Evolutionary conservation across 805 yeast species (phyloP), one percentile per base, ranked within the genome.

Genomic region (Yarrowia bubula): DNA sequence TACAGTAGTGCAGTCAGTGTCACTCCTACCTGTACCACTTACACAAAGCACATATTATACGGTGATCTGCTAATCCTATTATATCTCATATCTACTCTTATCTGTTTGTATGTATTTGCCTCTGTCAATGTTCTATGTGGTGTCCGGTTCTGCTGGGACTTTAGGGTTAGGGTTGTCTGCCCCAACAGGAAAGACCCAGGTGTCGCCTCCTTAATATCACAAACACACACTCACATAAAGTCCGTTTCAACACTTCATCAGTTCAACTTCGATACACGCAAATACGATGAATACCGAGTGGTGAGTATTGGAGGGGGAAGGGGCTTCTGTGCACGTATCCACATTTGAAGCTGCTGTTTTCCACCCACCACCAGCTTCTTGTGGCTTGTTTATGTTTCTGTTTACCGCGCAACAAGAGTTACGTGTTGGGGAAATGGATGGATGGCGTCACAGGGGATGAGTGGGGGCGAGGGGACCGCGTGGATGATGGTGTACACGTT

Each of bases 171-270:
- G 75, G 76, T 81, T 4, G 69, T 72, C 5, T 8, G 5, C 60
- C 46, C 46, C n/a, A 53, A 17, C n/a, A 28, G 46, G 60, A 22
- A 53, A 28, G 60, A 53, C 46, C 60, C 18, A 28, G 60, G 13
- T 42, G 88, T 82, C 13, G 76, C 78, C 10, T 76, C 73, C 14
- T 75, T 89, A 58, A 46, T 74, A 1, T 89, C 95, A 93, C 61
- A 55, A 55, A 55, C 47, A 55, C 61, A 39, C 50, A 28, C 38
- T 22, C 28, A 32, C 47, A 55, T 38, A 55, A 51, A 51, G 58
- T 51, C 58, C 58, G 58, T 51, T 37, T 41, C 38, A 55, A 55
- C 61, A 55, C 61, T 55, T 55, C 61, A 55, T 55, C 61, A 55
- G 61, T 55, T 55, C 61, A 55, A 41, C 61, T 55, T 55, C 47